Evolutionary conservation across 257 asterid species (phyloP).

Genomic region (Ehretia macrophylla): DNA sequence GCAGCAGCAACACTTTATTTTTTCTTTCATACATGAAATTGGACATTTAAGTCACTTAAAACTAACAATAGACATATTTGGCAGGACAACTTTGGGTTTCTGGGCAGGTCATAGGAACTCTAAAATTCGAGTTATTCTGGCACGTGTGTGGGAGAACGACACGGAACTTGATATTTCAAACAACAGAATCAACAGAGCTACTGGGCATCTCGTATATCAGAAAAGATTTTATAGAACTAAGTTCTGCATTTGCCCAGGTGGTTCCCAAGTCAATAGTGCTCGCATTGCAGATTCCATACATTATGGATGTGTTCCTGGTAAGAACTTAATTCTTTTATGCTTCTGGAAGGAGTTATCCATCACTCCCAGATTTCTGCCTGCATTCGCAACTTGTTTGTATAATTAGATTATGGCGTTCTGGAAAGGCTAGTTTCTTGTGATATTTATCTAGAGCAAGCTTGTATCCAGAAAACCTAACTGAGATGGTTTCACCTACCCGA

Average conservation of each 20-base stretch:
- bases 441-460: too few species aligned
- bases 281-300: constrained; percentile 97
- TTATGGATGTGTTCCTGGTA: constrained; percentile 97
- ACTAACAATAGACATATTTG: constrained; percentile 16
- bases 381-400: too few species aligned
- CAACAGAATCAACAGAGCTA: constrained; percentile 86
- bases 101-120: constrained; percentile 99
- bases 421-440: too few species aligned
- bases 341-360: not conserved
- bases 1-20: too few species aligned
- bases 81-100: constrained; percentile 92
- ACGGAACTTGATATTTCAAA: constrained; percentile 85
- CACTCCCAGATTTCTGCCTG: not conserved
- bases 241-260: constrained; percentile 99
- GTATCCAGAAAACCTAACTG: too few species aligned
- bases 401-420: too few species aligned
- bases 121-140: constrained; percentile 86
- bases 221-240: constrained; percentile 84
- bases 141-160: constrained; percentile 94
- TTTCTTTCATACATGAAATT: too few species aligned
- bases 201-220: constrained; percentile 84
- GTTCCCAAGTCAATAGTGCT: constrained; percentile 99
- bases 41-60: not conserved
- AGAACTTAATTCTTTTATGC: constrained; percentile 23
- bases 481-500: too few species aligned